A percentile compares a stretch with the other conserved stretches of the same genome.
phyloP scores from a whole-genome alignment of 2,329 filamentous ascomycete genomes.

The Parastagonospora avenae region DNA sequence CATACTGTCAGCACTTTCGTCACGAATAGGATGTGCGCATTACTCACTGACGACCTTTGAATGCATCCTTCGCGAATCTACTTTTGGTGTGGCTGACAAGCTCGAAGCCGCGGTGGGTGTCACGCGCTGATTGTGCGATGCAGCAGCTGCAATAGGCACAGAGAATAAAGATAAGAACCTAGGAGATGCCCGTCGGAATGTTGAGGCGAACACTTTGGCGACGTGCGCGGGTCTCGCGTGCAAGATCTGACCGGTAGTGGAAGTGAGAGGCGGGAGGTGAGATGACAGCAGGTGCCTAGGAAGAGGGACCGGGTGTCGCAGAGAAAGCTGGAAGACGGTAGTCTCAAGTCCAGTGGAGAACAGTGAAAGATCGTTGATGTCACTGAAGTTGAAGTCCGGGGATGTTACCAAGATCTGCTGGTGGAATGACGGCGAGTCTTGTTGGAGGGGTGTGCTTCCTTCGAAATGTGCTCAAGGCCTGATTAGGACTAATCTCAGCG shows the following conservation, averaged over 20 bases:
- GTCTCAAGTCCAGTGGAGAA: conserved; percentile 10
- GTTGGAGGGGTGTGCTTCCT: conserved; percentile 18
- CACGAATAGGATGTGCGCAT: background rate
- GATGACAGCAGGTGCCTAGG: conserved; percentile 12
- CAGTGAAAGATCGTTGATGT: conserved; percentile 21
- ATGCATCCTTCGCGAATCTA: conserved; percentile 73
- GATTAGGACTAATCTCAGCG: conserved; percentile 19
- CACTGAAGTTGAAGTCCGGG: conserved; percentile 27
- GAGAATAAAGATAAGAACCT: conserved; percentile 74
- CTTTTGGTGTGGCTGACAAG: conserved; percentile 26
- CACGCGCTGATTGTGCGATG: conserved; percentile 67
- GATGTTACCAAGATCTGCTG: conserved; percentile 14
- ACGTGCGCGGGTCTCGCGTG: conserved; percentile 45
- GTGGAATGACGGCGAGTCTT: conserved; percentile 10
- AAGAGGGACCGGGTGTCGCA: conserved; percentile 8
- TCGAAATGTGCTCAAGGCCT: conserved; percentile 16
- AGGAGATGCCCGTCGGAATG: conserved; percentile 68
- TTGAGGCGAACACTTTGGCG: conserved; percentile 93
- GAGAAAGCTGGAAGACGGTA: conserved; percentile 22
- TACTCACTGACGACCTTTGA: conserved; percentile 85
- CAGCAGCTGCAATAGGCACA: conserved; percentile 74
- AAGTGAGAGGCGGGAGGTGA: conserved; percentile 13
- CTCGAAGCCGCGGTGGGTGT: conserved; percentile 48
- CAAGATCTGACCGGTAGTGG: conserved; percentile 14
- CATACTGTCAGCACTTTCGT: conserved; percentile 29